A percentile compares a stretch with the other conserved stretches of the same genome.
phyloP scores from a whole-genome alignment of 2,329 filamentous ascomycete species.

The Aspergillus fischeri region DNA sequence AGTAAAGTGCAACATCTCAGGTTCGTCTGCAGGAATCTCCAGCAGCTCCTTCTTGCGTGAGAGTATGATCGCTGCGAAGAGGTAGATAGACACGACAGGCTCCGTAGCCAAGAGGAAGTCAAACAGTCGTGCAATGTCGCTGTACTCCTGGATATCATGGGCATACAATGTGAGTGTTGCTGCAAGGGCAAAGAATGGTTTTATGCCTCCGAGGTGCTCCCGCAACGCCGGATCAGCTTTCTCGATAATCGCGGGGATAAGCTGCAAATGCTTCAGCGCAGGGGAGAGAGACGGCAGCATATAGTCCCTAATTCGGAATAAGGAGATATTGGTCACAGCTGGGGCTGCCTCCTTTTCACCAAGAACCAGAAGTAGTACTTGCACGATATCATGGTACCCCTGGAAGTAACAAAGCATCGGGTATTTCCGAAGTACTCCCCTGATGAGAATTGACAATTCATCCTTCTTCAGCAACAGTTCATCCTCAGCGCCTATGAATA shows the following conservation, averaged over 20 bases:
- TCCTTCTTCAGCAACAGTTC: slow-evolving; percentile 68
- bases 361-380: slow-evolving; percentile 87
- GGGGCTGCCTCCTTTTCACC: slow-evolving; percentile 56
- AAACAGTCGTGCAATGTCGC: slow-evolving; percentile 83
- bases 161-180: slow-evolving; percentile 94
- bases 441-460: slow-evolving; percentile 76
- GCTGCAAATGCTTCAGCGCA: slow-evolving; percentile 75
- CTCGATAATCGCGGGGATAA: slow-evolving; percentile 77
- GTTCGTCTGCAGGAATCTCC: slow-evolving; percentile 74
- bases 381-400: slow-evolving; percentile 97
- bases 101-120: slow-evolving; percentile 85
- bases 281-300: slow-evolving; percentile 87
- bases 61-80: slow-evolving; percentile 85
- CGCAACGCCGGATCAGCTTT: slow-evolving; percentile 68
- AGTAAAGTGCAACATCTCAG: slow-evolving; percentile 86
- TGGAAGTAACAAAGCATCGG: slow-evolving; percentile 94
- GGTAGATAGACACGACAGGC: slow-evolving; percentile 83
- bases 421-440: slow-evolving; percentile 71
- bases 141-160: slow-evolving; percentile 88
- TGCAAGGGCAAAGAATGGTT: slow-evolving; percentile 90
- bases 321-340: slow-evolving; percentile 74
- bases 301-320: slow-evolving; percentile 90
- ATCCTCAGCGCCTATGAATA: slow-evolving; percentile 58
- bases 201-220: slow-evolving; percentile 68
- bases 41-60: slow-evolving; percentile 79